Evolutionary conservation across 2,329 filamentous ascomycete genomes (phyloP).

Genomic region (Aaosphaeria arxii): DNA sequence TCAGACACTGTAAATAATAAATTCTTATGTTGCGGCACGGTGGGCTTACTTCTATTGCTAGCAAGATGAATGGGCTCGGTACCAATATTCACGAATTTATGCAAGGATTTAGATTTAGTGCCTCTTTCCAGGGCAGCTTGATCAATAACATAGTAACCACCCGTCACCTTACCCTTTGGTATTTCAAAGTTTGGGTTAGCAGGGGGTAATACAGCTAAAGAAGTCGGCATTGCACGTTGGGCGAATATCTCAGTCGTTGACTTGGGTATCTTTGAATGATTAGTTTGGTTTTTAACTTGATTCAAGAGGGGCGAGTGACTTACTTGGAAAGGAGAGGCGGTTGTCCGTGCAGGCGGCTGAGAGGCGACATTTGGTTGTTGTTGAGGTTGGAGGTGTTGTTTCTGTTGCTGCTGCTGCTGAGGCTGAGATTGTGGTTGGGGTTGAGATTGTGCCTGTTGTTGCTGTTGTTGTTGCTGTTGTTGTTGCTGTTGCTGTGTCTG

Average conservation of each 20-base stretch:
- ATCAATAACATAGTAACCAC: slow-evolving; percentile 43
- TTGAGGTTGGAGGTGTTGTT: slow-evolving; percentile 2
- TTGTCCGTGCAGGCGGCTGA: not conserved
- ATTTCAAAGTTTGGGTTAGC: slow-evolving; percentile 29
- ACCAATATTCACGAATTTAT: slow-evolving; percentile 44
- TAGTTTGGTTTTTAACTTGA: slow-evolving; percentile 2
- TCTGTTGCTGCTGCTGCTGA: slow-evolving; percentile 7
- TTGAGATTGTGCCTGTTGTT: not conserved
- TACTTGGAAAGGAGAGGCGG: slow-evolving; percentile 27
- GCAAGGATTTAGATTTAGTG: slow-evolving; percentile 44
- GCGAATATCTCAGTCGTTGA: slow-evolving; percentile 23
- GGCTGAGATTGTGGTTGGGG: slow-evolving; percentile 2
- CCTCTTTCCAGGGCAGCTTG: slow-evolving; percentile 39
- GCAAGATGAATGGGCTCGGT: slow-evolving; percentile 40
- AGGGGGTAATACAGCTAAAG: slow-evolving; percentile 16
- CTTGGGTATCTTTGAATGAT: slow-evolving; percentile 19
- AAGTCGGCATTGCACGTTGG: slow-evolving; percentile 12
- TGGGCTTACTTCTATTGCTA: slow-evolving; percentile 43
- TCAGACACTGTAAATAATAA: slow-evolving; percentile 12
- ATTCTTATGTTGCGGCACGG: slow-evolving; percentile 1
- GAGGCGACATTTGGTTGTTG: slow-evolving; percentile 8
- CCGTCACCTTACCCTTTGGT: slow-evolving; percentile 33
- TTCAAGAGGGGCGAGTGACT: slow-evolving; percentile 1
- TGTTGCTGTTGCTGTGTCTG: slow-evolving; percentile 5
- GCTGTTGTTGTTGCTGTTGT: slow-evolving; percentile 11